A percentile compares a stretch with the other conserved stretches of the same genome.
Conservation (phyloP, 257 asterid species). For the Solanum bulbocastanum region DNA sequence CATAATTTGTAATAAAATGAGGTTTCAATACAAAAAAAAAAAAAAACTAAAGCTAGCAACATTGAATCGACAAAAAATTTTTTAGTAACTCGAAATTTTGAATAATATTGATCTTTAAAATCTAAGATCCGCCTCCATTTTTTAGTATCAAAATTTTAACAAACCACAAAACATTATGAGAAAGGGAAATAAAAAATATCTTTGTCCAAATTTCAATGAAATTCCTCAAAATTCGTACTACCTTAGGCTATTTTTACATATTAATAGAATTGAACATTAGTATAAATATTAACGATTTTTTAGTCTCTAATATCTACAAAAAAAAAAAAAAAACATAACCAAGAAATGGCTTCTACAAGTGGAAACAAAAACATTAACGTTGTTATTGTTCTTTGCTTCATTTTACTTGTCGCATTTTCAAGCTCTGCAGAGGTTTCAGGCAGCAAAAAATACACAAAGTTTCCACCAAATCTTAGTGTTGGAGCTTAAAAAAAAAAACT, state of each 20-base stretch:
- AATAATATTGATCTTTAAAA: too few relatives aligned
- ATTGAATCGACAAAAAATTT: too few relatives aligned
- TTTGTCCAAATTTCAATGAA: background rate
- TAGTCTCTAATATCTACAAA: background rate
- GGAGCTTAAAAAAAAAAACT: background rate
- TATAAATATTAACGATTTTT: background rate
- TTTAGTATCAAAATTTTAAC: background rate
- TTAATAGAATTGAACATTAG: background rate
- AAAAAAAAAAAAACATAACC: background rate
- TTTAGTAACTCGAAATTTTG: too few relatives aligned
- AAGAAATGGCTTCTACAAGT: background rate
- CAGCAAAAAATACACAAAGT: background rate
- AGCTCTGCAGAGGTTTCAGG: background rate
- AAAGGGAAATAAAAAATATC: background rate
- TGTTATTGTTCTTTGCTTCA: background rate
- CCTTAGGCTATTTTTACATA: background rate
- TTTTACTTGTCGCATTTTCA: background rate
- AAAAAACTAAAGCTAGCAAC: too few relatives aligned
- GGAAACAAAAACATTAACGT: background rate
- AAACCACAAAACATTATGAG: background rate
- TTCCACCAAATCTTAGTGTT: background rate
- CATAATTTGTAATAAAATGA: too few relatives aligned
- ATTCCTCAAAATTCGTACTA: background rate
- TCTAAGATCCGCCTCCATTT: background rate
- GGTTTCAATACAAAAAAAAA: too few relatives aligned